phyloP scores from a whole-genome alignment of 331 rosid genomes.

The Malus hybrid region DNA sequence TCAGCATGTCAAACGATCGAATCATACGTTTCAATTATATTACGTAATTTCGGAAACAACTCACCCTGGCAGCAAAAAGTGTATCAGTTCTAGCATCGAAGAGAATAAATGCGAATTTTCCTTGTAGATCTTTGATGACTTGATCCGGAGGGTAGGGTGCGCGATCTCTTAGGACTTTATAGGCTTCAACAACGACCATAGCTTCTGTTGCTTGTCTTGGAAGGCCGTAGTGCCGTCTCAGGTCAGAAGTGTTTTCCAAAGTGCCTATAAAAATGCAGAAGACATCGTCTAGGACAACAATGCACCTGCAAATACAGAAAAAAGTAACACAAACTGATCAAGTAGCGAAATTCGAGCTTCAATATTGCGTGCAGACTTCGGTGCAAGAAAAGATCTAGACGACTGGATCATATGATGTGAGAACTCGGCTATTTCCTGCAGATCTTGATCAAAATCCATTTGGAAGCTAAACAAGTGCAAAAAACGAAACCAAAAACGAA shows the following conservation, averaged over 20 bases:
- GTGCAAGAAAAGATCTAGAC: neutral
- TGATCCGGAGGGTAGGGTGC: conserved; percentile 64
- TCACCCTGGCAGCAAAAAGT: conserved; percentile 46
- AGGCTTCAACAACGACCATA: conserved; percentile 57
- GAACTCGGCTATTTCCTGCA: too few relatives aligned
- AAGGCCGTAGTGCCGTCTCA: conserved; percentile 52
- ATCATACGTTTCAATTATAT: too few relatives aligned
- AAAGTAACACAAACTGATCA: too few relatives aligned
- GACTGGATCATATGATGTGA: too few relatives aligned
- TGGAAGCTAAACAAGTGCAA: too few relatives aligned
- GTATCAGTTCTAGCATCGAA: conserved; percentile 37
- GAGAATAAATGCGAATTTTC: conserved; percentile 50
- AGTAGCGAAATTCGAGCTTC: neutral
- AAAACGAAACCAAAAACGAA: too few relatives aligned
- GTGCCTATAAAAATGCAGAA: conserved; percentile 47
- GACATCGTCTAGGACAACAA: conserved; percentile 40
- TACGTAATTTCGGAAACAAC: neutral
- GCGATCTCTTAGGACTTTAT: conserved; percentile 47
- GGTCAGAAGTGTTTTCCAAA: conserved; percentile 34
- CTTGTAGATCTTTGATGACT: conserved; percentile 54
- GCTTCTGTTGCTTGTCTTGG: conserved; percentile 53
- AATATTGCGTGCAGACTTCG: neutral
- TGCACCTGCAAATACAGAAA: conserved; percentile 23
- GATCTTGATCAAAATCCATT: too few relatives aligned
- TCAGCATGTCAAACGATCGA: too few relatives aligned